phyloP scores from a whole-genome alignment of 225 moss, liverwort and hornwort genomes.

The Marchantia paleacea region DNA sequence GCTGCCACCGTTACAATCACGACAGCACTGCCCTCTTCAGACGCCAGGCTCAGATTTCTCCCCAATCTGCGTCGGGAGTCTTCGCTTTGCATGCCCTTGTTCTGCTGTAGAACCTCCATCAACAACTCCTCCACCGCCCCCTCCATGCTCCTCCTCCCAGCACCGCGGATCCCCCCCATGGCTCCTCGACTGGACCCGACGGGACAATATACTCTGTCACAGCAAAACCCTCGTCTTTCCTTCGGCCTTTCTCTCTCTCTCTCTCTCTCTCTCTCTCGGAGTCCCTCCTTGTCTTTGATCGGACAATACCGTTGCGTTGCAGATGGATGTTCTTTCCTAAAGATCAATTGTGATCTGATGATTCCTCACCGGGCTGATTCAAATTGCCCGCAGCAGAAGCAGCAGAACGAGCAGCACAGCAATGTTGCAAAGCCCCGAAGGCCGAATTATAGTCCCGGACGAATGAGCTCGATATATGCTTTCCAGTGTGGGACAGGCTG shows the following conservation, averaged over 20 bases:
- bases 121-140: not conserved
- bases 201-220: not conserved
- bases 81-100: not conserved
- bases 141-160: not conserved
- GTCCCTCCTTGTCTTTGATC: not conserved
- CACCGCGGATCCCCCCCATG: not conserved
- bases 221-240: not conserved
- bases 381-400: not conserved
- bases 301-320: conserved; percentile 9
- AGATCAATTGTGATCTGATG: not conserved
- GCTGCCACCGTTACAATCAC: not conserved
- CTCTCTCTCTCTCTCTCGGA: not conserved
- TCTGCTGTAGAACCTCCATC: not conserved
- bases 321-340: not conserved
- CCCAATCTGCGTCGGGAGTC: not conserved
- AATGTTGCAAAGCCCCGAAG: not conserved
- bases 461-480: not conserved
- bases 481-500: conserved; percentile 1
- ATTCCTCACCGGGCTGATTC: not conserved
- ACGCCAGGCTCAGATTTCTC: not conserved
- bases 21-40: not conserved
- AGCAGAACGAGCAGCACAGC: not conserved
- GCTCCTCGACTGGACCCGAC: not conserved
- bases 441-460: not conserved
- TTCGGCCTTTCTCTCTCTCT: not conserved